Percentiles rank a stretch among this genome's conserved stretches.
These are phyloP conservation scores for Cordyceps sp. DNA, from an alignment of 2,329 filamentous ascomycete species.

Conservation along the genomic window DNA sequence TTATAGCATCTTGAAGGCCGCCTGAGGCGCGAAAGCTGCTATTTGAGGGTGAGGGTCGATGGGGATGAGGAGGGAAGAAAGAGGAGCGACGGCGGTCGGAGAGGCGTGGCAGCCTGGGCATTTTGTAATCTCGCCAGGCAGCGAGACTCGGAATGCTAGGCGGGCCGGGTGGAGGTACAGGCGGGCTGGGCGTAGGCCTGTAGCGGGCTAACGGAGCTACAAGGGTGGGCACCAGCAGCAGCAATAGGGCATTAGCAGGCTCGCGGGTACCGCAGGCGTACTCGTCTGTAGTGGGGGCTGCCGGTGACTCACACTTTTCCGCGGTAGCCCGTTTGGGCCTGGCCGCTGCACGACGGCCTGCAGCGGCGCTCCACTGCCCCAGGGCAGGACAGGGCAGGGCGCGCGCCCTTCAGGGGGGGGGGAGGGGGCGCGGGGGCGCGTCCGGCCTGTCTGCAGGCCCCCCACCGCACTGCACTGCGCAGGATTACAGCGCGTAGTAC, in stretches of 20 bases:
- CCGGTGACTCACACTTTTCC: constrained; percentile 18
- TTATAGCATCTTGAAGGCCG: constrained; percentile 43
- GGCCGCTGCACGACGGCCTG: constrained; percentile 1
- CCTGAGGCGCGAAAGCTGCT: constrained; percentile 16
- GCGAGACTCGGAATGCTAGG: constrained; percentile 12
- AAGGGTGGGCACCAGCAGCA: not conserved
- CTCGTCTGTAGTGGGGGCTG: constrained; percentile 2
- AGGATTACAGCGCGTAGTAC: no score
- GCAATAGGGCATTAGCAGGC: not conserved
- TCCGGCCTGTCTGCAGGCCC: no score
- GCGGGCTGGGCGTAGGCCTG: not conserved
- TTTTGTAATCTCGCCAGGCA: constrained; percentile 33
- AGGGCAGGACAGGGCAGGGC: no score
- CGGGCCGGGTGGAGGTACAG: constrained; percentile 2
- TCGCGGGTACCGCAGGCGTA: constrained; percentile 2
- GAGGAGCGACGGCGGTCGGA: constrained; percentile 4
- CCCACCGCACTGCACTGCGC: no score
- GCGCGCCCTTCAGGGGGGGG: not conserved
- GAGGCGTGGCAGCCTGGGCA: constrained; percentile 9
- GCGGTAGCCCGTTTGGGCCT: constrained; percentile 9
- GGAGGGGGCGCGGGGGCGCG: not conserved
- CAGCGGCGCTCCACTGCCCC: not conserved
- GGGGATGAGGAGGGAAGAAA: constrained; percentile 16
- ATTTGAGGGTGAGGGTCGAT: constrained; percentile 2
- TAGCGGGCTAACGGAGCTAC: constrained; percentile 1